Conservation (phyloP, 371 early-diverging fungal species). For the Fennellomyces sp. region DNA sequence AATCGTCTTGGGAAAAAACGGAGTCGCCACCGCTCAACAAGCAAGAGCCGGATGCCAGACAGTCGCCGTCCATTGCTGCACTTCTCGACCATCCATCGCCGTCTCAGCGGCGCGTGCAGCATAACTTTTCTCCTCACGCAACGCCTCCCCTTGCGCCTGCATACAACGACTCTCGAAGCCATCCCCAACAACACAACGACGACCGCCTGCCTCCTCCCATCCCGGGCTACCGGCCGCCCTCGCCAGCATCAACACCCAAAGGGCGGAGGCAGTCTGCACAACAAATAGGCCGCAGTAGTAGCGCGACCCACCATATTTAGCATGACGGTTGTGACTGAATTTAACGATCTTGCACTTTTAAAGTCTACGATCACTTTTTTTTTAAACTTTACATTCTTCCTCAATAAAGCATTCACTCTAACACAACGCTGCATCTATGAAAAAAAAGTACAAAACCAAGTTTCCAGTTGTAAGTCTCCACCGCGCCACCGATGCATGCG, state of each 20-base stretch:
- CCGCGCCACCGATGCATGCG: not conserved
- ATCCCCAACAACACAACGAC: conserved; percentile 5
- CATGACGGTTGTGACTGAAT: no score
- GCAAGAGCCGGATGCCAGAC: conserved; percentile 33
- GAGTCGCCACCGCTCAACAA: conserved; percentile 1
- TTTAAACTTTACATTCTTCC: not conserved
- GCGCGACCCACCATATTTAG: not conserved
- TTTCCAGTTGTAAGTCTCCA: conserved; percentile 78
- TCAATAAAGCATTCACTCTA: not conserved
- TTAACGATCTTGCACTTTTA: not conserved
- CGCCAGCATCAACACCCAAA: conserved; percentile 46
- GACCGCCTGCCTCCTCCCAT: conserved; percentile 1
- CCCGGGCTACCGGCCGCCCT: conserved; percentile 40
- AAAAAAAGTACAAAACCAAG: conserved; percentile 89
- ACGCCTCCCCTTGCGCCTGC: conserved; percentile 23
- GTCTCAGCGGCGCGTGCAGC: not conserved
- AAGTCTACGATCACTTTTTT: not conserved
- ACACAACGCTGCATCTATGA: conserved; percentile 64
- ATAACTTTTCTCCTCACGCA: conserved; percentile 26
- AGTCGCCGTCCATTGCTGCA: conserved; percentile 50
- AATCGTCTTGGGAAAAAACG: conserved; percentile 4
- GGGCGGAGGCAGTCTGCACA: conserved; percentile 6
- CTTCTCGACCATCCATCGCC: conserved; percentile 26
- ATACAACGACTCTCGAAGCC: conserved; percentile 4
- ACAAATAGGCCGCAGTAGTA: not conserved